phyloP scores from a whole-genome alignment of 2,329 filamentous ascomycete species.

The Colletotrichum zoysiae region DNA sequence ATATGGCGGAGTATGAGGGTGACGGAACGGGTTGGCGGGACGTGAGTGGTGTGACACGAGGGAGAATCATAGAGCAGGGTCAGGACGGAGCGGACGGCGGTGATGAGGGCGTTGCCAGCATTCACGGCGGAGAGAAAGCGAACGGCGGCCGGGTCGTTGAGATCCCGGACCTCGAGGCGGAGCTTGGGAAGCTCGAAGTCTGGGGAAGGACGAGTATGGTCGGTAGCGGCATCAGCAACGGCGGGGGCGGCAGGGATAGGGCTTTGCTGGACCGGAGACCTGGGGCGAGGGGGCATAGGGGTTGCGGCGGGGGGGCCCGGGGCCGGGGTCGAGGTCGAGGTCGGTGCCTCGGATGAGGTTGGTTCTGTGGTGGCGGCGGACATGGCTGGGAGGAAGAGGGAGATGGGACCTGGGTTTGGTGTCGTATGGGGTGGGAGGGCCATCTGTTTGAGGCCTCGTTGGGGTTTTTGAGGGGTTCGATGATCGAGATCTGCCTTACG shows the following conservation, averaged over 20 bases:
- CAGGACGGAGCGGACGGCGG: constrained; percentile 77
- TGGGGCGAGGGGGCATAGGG: constrained; percentile 32
- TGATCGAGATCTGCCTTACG: constrained; percentile 8
- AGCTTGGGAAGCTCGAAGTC: constrained; percentile 62
- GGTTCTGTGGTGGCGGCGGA: constrained; percentile 28
- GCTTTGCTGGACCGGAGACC: constrained; percentile 18
- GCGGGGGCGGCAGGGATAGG: constrained; percentile 11
- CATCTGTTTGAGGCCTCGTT: constrained; percentile 23
- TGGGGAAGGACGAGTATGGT: constrained; percentile 13
- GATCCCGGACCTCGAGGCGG: constrained; percentile 70
- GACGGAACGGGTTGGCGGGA: constrained; percentile 81
- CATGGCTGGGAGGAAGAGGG: constrained; percentile 41
- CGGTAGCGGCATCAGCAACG: constrained; percentile 12
- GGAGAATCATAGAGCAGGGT: constrained; percentile 75
- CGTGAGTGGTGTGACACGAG: constrained; percentile 54
- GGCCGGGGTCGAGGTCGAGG: constrained; percentile 11
- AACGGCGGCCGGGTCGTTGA: constrained; percentile 69
- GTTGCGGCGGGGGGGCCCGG: constrained; percentile 31
- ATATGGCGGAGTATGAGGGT: constrained; percentile 85
- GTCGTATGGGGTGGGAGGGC: constrained; percentile 37
- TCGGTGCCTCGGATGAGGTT: constrained; percentile 15
- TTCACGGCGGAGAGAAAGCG: constrained; percentile 78
- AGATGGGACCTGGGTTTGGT: constrained; percentile 30
- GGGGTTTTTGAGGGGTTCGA: constrained; percentile 1
- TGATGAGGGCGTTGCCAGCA: constrained; percentile 70